These are phyloP conservation scores for Circinella minor DNA, from an alignment of 371 early-diverging fungal genomes.

Conservation along the genomic window DNA sequence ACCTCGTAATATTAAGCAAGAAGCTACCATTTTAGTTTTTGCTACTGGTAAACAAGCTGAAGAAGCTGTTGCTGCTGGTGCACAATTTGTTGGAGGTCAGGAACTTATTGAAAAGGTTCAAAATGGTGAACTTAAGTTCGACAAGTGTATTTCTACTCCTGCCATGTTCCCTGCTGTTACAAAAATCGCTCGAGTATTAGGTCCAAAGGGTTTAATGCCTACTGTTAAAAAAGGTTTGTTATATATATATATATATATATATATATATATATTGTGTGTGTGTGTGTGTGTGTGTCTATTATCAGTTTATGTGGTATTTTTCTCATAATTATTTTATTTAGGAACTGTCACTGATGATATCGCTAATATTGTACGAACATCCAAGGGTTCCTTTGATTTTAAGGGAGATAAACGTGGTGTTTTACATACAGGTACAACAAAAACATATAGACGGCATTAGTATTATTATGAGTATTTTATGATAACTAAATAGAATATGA, in stretches of 20 bases:
- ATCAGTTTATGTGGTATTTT: no score
- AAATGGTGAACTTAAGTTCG: conserved; percentile 74
- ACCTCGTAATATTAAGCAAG: conserved; percentile 69
- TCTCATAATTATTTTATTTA: conserved; percentile 11
- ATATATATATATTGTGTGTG: no score
- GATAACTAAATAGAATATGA: background rate
- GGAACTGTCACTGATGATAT: conserved; percentile 84
- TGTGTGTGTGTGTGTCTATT: no score
- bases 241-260: no score
- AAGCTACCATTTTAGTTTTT: conserved; percentile 73
- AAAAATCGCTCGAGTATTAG: conserved; percentile 90
- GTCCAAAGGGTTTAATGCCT: conserved; percentile 96
- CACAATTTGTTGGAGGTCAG: conserved; percentile 85
- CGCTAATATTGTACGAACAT: conserved; percentile 57
- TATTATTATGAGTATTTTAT: background rate
- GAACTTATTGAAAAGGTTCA: conserved; percentile 80
- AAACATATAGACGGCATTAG: no score
- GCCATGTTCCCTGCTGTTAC: conserved; percentile 89
- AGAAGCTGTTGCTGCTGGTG: conserved; percentile 83
- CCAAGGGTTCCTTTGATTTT: conserved; percentile 76
- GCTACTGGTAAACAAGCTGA: conserved; percentile 83
- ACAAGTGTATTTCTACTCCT: conserved; percentile 88
- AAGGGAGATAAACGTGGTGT: conserved; percentile 76
- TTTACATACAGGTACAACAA: conserved; percentile 67
- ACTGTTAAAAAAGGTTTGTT: conserved; percentile 82